Conservation (phyloP, 345 rosid genomes). For the Boechera retrofracta region DNA sequence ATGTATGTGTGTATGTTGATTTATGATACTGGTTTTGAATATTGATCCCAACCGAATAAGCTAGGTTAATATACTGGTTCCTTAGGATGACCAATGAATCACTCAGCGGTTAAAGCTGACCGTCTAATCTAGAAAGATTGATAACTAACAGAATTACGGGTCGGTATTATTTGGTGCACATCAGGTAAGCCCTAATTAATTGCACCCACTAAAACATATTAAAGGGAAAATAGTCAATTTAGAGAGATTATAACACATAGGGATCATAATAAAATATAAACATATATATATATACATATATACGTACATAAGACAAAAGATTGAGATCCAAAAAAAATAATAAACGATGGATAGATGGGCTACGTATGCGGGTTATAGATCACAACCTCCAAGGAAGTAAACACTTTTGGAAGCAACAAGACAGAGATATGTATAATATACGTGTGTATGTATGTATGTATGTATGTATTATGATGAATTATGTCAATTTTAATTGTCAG, state of each 20-base stretch:
- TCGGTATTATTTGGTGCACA: constrained; percentile 25
- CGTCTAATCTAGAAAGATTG: constrained; percentile 7
- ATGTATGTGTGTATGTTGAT: neutral
- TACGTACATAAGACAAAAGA: constrained; percentile 19
- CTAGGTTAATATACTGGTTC: neutral
- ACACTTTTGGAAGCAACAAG: constrained; percentile 43
- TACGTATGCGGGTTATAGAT: constrained; percentile 48
- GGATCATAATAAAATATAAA: constrained; percentile 4
- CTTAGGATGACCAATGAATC: neutral
- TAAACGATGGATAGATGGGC: constrained; percentile 47
- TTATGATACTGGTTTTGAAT: constrained; percentile 1
- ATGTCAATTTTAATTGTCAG: constrained; percentile 36
- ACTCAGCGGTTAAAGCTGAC: constrained; percentile 8
- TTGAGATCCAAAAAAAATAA: constrained; percentile 19
- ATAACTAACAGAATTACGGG: constrained; percentile 13
- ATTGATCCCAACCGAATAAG: constrained; percentile 1
- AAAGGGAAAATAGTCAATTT: constrained; percentile 16
- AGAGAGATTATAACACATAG: constrained; percentile 17
- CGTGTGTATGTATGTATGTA: no score
- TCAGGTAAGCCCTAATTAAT: constrained; percentile 30
- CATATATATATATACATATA: neutral
- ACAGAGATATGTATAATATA: constrained; percentile 16
- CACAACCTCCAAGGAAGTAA: constrained; percentile 44
- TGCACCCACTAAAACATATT: neutral
- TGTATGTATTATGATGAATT: constrained; percentile 19